Evolutionary conservation across 257 asterid genomes (phyloP), one percentile per base, ranked within the genome.

Genomic region (Echium plantagineum): DNA sequence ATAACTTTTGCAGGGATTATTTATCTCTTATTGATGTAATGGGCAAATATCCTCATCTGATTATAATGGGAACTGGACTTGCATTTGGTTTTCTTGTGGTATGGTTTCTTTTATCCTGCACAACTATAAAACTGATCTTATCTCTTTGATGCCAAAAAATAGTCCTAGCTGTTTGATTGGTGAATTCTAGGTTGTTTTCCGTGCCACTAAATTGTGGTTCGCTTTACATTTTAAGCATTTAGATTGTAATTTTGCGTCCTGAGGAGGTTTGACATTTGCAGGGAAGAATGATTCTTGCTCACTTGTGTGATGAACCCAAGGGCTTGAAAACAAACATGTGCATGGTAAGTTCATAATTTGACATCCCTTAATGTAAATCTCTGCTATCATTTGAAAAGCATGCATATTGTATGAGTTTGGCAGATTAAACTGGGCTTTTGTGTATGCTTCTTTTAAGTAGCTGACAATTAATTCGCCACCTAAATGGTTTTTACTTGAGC

Each of bases 81-180:
- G 86, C 98, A 57, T 91, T 91, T 38, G 96, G 96, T 47, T 91
- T 91, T 77, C 96, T 90, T 59, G 98, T 90, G 96, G 97, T 89
- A 76, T 64, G 83, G 63, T 71, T 22, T 22, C 21, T 54, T 53
- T 19, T 18, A 26, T 49, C 21, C 5, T n/a, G 19, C 7, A 53
- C 7, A 12, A 42, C 49, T 10, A 12, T 1, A 42, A 13, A 42
- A 42, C 49, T 42, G 17, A 10, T 42, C 16, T 12, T 1, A 42
- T 42, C 49, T 42, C 16, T 42, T 42, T 42, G 49, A 10, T 10
- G 15, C 49, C 12, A 42, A 42, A 12, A 10, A 42, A 10, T 13
- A 10, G 49, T 42, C 49, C 13, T 42, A 42, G 49, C 12, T 35
- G 46, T 35, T 35, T 35, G 46, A 7, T 35, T 35, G 10, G 12